phyloP scores from a whole-genome alignment of 1,139 yeast genomes.

The Zhuliangozyma blackwelliae region DNA sequence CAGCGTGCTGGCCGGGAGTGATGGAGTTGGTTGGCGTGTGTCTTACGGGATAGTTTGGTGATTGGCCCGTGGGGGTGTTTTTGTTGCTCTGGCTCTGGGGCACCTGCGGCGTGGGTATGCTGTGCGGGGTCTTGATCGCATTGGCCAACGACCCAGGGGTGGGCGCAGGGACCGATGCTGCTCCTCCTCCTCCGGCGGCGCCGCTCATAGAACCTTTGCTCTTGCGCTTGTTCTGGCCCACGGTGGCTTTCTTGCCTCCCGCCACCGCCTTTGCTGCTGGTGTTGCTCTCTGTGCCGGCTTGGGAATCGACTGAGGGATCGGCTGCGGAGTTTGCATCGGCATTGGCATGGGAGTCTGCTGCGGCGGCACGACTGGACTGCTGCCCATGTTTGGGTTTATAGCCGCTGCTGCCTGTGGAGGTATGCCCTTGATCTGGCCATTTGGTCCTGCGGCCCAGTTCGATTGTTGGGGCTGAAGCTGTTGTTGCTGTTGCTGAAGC shows the following conservation, averaged over 20 bases:
- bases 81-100: slow-evolving; percentile 32
- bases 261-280: slow-evolving; percentile 12
- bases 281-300: slow-evolving; percentile 10
- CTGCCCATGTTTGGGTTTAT: slow-evolving; percentile 12
- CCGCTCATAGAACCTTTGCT: slow-evolving; percentile 22
- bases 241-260: slow-evolving; percentile 4
- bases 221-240: slow-evolving; percentile 20
- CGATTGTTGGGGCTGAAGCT: background rate
- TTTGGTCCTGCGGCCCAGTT: slow-evolving; percentile 3
- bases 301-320: slow-evolving; percentile 9
- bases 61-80: slow-evolving; percentile 40
- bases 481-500: slow-evolving; percentile 12
- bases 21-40: slow-evolving; percentile 6
- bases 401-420: background rate
- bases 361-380: slow-evolving; percentile 24
- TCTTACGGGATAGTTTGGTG: slow-evolving; percentile 26
- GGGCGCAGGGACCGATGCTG: slow-evolving; percentile 25
- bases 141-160: slow-evolving; percentile 41
- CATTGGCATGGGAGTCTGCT: slow-evolving; percentile 16
- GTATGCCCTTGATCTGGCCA: background rate
- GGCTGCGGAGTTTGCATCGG: slow-evolving; percentile 5
- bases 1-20: slow-evolving; percentile 3
- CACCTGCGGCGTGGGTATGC: slow-evolving; percentile 43
- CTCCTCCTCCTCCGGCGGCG: slow-evolving; percentile 3
- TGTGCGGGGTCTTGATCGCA: slow-evolving; percentile 43